phyloP scores from a whole-genome alignment of 176 grass and related monocot species.

The Puya raimondii region DNA sequence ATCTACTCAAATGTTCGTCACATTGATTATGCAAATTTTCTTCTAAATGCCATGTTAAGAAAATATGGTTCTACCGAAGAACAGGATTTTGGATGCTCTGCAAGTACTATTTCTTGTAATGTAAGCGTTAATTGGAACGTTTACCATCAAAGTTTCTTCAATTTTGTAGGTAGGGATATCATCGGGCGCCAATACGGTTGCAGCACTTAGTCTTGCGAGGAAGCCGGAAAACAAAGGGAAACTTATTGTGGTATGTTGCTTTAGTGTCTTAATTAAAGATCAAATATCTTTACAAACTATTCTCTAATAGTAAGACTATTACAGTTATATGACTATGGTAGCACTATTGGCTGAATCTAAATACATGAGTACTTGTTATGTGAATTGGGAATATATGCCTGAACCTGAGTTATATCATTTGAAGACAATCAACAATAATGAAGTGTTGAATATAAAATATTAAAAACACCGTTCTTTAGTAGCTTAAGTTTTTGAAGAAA shows the following conservation, averaged over 20 bases:
- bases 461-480: too few relatives aligned
- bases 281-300: neutral
- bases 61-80: neutral
- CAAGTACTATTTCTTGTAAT: too few relatives aligned
- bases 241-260: conserved; percentile 77
- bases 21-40: neutral
- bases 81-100: neutral
- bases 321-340: too few relatives aligned
- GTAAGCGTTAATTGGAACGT: neutral
- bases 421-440: too few relatives aligned
- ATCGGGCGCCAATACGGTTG: conserved; percentile 89
- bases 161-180: conserved; percentile 81
- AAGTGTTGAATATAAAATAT: too few relatives aligned
- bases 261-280: neutral
- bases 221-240: conserved; percentile 91
- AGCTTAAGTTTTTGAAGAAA: too few relatives aligned
- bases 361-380: too few relatives aligned
- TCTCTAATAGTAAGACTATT: neutral
- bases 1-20: too few relatives aligned
- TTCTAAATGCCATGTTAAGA: neutral
- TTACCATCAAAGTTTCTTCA: conserved; percentile 1
- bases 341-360: too few relatives aligned
- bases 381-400: too few relatives aligned
- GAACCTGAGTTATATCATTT: too few relatives aligned
- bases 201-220: conserved; percentile 62